A percentile compares a stretch with the other conserved stretches of the same genome.
Evolutionary conservation across 2,329 filamentous ascomycete genomes (phyloP).

Genomic region (Cladophialophora exuberans): DNA sequence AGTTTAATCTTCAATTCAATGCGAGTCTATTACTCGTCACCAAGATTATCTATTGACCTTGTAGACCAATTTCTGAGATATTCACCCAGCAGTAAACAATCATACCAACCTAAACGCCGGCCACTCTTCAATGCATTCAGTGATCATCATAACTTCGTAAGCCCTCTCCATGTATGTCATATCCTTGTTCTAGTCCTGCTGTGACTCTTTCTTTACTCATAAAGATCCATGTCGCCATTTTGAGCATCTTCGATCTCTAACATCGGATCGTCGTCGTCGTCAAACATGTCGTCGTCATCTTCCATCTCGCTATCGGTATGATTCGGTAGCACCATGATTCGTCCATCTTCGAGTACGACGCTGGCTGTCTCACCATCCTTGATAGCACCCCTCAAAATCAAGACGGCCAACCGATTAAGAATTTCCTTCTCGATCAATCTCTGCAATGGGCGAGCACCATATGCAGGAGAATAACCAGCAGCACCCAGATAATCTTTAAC

Average conservation of each 20-base stretch:
- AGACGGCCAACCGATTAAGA: constrained; percentile 86
- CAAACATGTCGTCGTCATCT: constrained; percentile 71
- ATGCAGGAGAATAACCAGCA: constrained; percentile 91
- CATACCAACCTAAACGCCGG: background rate
- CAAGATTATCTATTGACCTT: constrained; percentile 20
- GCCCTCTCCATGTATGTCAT: background rate
- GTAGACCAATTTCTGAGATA: background rate
- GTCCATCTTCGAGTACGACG: constrained; percentile 77
- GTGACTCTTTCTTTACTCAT: constrained; percentile 49
- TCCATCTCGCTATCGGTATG: constrained; percentile 71
- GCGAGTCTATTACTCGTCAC: background rate
- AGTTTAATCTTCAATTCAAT: background rate
- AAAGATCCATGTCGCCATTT: constrained; percentile 61
- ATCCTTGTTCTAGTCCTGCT: background rate
- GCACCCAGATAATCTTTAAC: constrained; percentile 92
- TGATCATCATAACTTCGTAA: constrained; percentile 4
- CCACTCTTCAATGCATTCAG: constrained; percentile 2
- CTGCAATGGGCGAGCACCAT: constrained; percentile 85
- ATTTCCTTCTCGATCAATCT: constrained; percentile 97
- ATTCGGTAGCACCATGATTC: constrained; percentile 73
- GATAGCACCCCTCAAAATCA: constrained; percentile 84
- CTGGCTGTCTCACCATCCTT: constrained; percentile 81
- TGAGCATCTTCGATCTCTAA: constrained; percentile 67
- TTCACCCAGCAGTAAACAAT: background rate
- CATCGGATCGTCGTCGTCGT: constrained; percentile 74